phyloP scores from a whole-genome alignment of 2,329 filamentous ascomycete species.

The Furcasterigmium sp. region DNA sequence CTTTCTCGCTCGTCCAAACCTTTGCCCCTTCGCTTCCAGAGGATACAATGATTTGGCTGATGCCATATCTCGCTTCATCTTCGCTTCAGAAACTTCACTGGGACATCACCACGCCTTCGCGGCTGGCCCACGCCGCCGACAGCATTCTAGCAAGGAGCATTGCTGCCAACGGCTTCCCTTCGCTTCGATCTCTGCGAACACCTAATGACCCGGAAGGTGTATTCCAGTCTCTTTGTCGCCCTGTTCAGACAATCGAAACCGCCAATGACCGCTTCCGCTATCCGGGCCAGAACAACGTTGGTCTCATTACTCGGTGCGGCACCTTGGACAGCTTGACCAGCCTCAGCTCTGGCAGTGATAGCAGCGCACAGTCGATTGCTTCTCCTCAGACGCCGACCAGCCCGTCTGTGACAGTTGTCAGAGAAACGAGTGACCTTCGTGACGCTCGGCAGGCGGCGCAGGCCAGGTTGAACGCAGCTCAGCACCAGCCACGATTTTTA shows the following conservation, averaged over 20 bases:
- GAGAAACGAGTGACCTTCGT: conserved; percentile 38
- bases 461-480: conserved; percentile 54
- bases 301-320: conserved; percentile 1
- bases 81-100: conserved; percentile 54
- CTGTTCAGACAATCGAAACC: conserved; percentile 48
- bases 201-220: conserved; percentile 66
- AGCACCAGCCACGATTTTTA: conserved; percentile 46
- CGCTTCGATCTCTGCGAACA: conserved; percentile 52
- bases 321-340: background rate
- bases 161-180: conserved; percentile 55
- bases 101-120: conserved; percentile 53
- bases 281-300: conserved; percentile 6
- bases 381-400: conserved; percentile 18
- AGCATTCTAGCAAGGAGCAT: conserved; percentile 61
- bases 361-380: conserved; percentile 1
- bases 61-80: conserved; percentile 56
- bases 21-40: conserved; percentile 49
- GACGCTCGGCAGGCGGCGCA: conserved; percentile 60
- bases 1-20: conserved; percentile 50
- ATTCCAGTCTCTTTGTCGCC: conserved; percentile 65
- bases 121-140: conserved; percentile 45
- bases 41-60: conserved; percentile 54
- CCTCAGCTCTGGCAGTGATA: conserved; percentile 4
- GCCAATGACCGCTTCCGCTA: conserved; percentile 41
- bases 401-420: conserved; percentile 24